phyloP scores from a whole-genome alignment of 2,329 filamentous ascomycete genomes.

The Sarocladiaceae sp. region DNA sequence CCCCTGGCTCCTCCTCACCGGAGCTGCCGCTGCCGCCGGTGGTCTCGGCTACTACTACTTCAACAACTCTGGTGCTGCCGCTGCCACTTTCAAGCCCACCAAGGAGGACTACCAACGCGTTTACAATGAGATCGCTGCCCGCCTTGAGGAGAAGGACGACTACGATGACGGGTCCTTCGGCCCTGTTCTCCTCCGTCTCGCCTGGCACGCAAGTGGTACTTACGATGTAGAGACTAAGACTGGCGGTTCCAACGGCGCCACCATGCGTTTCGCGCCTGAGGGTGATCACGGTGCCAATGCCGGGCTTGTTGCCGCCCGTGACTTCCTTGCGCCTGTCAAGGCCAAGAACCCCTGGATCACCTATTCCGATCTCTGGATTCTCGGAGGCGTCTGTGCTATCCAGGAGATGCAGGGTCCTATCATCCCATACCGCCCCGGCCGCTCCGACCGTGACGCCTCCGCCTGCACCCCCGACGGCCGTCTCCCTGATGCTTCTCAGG shows the following conservation, averaged over 20 bases:
- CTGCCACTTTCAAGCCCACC: slow-evolving; percentile 49
- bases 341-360: slow-evolving; percentile 78
- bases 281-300: slow-evolving; percentile 89
- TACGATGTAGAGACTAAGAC: slow-evolving; percentile 84
- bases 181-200: slow-evolving; percentile 81
- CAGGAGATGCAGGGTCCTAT: slow-evolving; percentile 91
- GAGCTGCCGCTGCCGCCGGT: slow-evolving; percentile 51
- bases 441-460: slow-evolving; percentile 68
- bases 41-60: slow-evolving; percentile 64
- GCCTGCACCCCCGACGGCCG: slow-evolving; percentile 93
- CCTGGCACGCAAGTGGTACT: slow-evolving; percentile 91
- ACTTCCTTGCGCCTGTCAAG: slow-evolving; percentile 92
- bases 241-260: slow-evolving; percentile 91
- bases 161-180: slow-evolving; percentile 97
- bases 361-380: slow-evolving; percentile 96
- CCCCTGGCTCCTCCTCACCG: slow-evolving; percentile 50
- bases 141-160: slow-evolving; percentile 81
- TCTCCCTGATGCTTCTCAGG: slow-evolving; percentile 72
- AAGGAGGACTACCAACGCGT: slow-evolving; percentile 92
- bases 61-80: slow-evolving; percentile 44
- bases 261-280: slow-evolving; percentile 92
- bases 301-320: slow-evolving; percentile 75
- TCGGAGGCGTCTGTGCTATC: slow-evolving; percentile 75
- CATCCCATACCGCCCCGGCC: slow-evolving; percentile 85
- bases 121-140: slow-evolving; percentile 77